These are phyloP conservation scores for Fusarium lateritium DNA, from an alignment of 2,329 filamentous ascomycete genomes.

Conservation along the genomic window DNA sequence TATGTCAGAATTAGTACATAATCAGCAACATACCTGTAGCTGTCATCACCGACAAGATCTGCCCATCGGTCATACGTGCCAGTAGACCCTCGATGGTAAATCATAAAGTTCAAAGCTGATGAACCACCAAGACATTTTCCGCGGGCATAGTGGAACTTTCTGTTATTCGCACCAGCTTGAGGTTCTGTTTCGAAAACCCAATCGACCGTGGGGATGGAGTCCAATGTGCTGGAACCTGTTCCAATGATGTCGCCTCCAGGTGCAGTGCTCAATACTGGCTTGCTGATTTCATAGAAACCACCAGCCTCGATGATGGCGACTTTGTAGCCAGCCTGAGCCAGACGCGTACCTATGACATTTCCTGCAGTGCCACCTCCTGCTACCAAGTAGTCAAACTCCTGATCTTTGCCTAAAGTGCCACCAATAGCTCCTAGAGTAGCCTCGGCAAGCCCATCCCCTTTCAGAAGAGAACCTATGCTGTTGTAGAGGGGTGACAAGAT, in stretches of 20 bases:
- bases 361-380: constrained; percentile 12
- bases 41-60: constrained; percentile 3
- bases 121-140: constrained; percentile 1
- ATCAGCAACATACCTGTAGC: neutral
- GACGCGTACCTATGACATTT: neutral
- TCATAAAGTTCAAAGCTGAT: constrained; percentile 12
- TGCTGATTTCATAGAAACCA: constrained; percentile 12
- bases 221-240: neutral
- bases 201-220: neutral
- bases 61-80: constrained; percentile 5
- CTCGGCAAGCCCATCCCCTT: no score
- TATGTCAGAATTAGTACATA: no score
- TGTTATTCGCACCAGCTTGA: neutral
- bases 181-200: neutral
- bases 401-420: no score
- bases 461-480: no score
- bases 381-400: constrained; percentile 11
- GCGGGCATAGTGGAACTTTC: constrained; percentile 9
- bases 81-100: constrained; percentile 4
- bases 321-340: neutral
- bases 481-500: no score
- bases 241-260: constrained; percentile 9
- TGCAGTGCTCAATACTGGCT: constrained; percentile 4
- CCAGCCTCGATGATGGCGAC: constrained; percentile 11
- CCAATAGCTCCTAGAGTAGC: no score